A percentile compares a stretch with the other conserved stretches of the same genome.
phyloP scores from a whole-genome alignment of 768 basidiomycete species.

The Pulveroboletus sp. region DNA sequence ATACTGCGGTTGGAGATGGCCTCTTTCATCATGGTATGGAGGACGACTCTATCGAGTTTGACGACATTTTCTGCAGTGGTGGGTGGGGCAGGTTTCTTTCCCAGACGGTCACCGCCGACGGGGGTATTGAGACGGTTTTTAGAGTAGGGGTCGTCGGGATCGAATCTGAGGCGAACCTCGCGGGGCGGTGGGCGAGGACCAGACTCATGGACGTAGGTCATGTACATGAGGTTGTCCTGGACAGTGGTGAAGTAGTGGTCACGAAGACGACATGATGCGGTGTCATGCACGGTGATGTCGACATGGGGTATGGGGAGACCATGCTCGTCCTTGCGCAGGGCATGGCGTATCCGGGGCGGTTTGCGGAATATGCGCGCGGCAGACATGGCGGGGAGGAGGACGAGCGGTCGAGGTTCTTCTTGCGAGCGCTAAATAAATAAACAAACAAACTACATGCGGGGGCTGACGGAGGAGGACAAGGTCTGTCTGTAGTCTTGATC shows the following conservation, averaged over 20 bases:
- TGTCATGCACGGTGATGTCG: slow-evolving; percentile 61
- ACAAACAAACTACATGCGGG: neutral
- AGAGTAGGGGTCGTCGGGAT: slow-evolving; percentile 78
- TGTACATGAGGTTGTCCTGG: slow-evolving; percentile 88
- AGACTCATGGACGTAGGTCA: slow-evolving; percentile 80
- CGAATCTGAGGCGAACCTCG: slow-evolving; percentile 61
- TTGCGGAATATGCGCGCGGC: slow-evolving; percentile 46
- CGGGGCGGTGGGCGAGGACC: slow-evolving; percentile 49
- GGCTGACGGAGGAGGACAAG: slow-evolving; percentile 1
- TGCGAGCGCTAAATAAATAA: neutral
- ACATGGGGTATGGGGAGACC: slow-evolving; percentile 74
- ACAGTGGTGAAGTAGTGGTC: slow-evolving; percentile 85
- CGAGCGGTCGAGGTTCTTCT: too few species aligned
- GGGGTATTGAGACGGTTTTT: slow-evolving; percentile 73
- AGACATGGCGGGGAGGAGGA: slow-evolving; percentile 2
- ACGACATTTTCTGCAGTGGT: slow-evolving; percentile 67
- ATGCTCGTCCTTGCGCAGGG: slow-evolving; percentile 45
- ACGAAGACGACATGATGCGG: slow-evolving; percentile 64
- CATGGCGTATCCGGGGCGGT: slow-evolving; percentile 42
- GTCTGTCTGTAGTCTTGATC: neutral
- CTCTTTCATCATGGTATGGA: slow-evolving; percentile 85
- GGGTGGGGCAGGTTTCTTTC: slow-evolving; percentile 63
- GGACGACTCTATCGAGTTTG: slow-evolving; percentile 73
- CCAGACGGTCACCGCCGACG: slow-evolving; percentile 63
- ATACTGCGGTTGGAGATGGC: slow-evolving; percentile 64